Evolutionary conservation across 768 basidiomycete species (phyloP).

Genomic region (Agaricus bisporus): DNA sequence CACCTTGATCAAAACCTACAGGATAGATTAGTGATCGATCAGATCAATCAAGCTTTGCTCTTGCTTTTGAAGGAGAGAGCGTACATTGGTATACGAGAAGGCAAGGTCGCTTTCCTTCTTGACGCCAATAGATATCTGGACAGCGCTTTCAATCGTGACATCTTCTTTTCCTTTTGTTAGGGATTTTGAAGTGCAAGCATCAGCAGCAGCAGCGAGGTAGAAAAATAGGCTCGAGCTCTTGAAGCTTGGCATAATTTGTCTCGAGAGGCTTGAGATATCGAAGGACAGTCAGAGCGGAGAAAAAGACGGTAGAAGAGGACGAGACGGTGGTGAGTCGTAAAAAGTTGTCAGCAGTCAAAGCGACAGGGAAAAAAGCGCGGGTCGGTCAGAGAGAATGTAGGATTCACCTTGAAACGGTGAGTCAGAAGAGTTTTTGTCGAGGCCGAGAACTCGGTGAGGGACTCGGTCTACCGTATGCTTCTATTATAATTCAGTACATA

Average conservation of each 20-base stretch:
- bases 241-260: slow-evolving; percentile 55
- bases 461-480: too few relatives aligned
- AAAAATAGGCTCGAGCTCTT: slow-evolving; percentile 74
- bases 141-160: slow-evolving; percentile 79
- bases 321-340: slow-evolving; percentile 68
- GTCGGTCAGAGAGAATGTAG: not conserved
- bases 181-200: slow-evolving; percentile 28
- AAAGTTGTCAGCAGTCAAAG: slow-evolving; percentile 35
- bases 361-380: slow-evolving; percentile 57
- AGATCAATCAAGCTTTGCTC: too few relatives aligned
- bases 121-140: slow-evolving; percentile 90
- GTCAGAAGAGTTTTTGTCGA: slow-evolving; percentile 84
- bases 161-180: slow-evolving; percentile 60
- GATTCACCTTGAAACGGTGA: slow-evolving; percentile 13
- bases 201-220: slow-evolving; percentile 38
- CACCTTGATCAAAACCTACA: slow-evolving; percentile 90
- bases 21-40: slow-evolving; percentile 10
- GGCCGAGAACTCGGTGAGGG: slow-evolving; percentile 72
- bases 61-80: slow-evolving; percentile 16
- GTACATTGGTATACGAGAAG: slow-evolving; percentile 88
- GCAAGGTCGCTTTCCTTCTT: slow-evolving; percentile 96
- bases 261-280: slow-evolving; percentile 72
- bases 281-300: slow-evolving; percentile 68
- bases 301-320: slow-evolving; percentile 66
- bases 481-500: too few relatives aligned